These are phyloP conservation scores for Leptographium lundbergii DNA, from an alignment of 2,329 filamentous ascomycete genomes.

Conservation along the genomic window DNA sequence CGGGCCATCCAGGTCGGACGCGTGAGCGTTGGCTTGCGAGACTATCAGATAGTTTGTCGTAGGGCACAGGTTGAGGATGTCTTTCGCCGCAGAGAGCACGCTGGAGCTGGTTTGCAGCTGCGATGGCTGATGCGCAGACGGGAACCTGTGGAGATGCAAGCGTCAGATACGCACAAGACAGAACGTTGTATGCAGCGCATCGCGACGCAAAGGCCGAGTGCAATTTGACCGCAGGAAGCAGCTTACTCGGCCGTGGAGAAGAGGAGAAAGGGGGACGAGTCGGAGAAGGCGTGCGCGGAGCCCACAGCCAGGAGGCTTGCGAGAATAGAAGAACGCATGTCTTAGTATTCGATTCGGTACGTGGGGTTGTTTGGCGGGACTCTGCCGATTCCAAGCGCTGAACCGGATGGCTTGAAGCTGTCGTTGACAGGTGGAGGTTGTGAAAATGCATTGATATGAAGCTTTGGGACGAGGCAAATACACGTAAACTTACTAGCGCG, in stretches of 20 bases:
- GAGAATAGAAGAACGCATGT: slow-evolving; percentile 43
- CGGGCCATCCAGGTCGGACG: slow-evolving; percentile 49
- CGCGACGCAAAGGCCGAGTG: not conserved
- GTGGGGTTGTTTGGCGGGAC: not conserved
- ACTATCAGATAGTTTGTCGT: slow-evolving; percentile 68
- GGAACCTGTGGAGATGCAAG: slow-evolving; percentile 15
- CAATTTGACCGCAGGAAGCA: not conserved
- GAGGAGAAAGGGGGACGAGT: slow-evolving; percentile 81
- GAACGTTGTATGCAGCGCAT: not conserved
- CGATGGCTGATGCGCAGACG: slow-evolving; percentile 18
- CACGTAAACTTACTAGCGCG: not conserved
- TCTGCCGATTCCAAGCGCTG: not conserved
- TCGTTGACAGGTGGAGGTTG: not conserved
- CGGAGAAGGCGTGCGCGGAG: slow-evolving; percentile 59
- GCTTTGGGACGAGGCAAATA: slow-evolving; percentile 1
- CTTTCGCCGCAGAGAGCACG: slow-evolving; percentile 28
- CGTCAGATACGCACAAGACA: not conserved
- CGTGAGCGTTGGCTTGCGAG: slow-evolving; percentile 61
- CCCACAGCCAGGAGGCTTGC: slow-evolving; percentile 41
- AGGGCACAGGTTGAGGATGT: slow-evolving; percentile 53
- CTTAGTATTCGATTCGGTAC: not conserved
- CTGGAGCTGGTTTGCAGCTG: slow-evolving; percentile 37
- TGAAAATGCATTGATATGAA: not conserved
- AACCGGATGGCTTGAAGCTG: not conserved
- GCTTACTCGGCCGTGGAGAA: slow-evolving; percentile 74